Evolutionary conservation across 2,329 filamentous ascomycete species (phyloP), one percentile per base, ranked within the genome.

Genomic region (Phialocephala subalpina): DNA sequence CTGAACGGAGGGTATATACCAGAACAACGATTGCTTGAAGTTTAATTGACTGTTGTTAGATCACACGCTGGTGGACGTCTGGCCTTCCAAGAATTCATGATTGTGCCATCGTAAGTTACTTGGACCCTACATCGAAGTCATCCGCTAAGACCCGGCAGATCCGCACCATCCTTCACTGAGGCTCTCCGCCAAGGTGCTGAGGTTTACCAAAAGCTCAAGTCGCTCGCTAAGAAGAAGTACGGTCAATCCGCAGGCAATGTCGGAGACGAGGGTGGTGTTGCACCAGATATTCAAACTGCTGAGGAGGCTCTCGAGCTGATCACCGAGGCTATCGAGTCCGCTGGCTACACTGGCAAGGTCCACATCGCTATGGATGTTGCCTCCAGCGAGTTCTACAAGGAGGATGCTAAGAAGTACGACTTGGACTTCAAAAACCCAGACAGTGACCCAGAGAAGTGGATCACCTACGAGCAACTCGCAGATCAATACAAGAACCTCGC

Each of bases 351-450:
- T 67, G 96, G 95, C 82, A 86, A 96, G 87, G 90, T 99, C 81
- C 93, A 97, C 82, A 99, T 99, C 77, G 96, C 96, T 80, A 97
- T 99, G 94, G 96, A 99, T 78, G 95, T 98, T 80, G 96, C 96
- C 73, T 97, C 96, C 73, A 97, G 92, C 86, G 96, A 99, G 83
- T 99, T 99, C 89, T 99, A 99, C 92, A 98, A 98, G 87, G 82
- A 86, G 77, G 93, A 96, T 60, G 95, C 85, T 80, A 97, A 98
- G 92, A 98, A 98, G 88, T 99, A 99, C 89, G 96, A 99, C 80
- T 88, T 99, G 73, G 96, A 98, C 91, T 99, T 98, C 93, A 98
- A 99, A 93, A 99, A 99, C 90, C 95, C 96, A 78, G 91, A 98
- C 72, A 96, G 92, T 81, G 96, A 99, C 86, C 87, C 90, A 79